Conservation (phyloP, 2,329 filamentous ascomycete species). For the Bimuria novae-zelandiae region DNA sequence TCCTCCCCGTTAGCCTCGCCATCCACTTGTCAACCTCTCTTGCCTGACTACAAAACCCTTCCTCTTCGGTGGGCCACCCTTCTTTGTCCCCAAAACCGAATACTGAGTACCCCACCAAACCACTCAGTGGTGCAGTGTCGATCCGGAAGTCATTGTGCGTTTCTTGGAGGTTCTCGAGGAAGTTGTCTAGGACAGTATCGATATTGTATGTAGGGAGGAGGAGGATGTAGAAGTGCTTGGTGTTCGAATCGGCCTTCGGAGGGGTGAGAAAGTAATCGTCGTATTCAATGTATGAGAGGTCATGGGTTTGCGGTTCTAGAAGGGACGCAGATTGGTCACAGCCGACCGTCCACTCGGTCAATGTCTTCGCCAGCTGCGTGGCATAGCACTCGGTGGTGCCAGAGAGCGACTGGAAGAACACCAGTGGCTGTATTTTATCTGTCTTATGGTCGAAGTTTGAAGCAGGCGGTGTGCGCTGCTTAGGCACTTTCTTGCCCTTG, state of each 20-base stretch:
- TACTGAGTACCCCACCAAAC: conserved; percentile 82
- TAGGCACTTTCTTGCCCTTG: conserved; percentile 39
- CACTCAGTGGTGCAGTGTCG: conserved; percentile 80
- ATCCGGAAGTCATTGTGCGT: conserved; percentile 97
- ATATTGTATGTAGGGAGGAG: conserved; percentile 93
- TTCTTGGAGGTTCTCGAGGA: conserved; percentile 84
- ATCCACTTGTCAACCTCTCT: conserved; percentile 93
- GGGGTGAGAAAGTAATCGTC: conserved; percentile 88
- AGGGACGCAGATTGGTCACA: conserved; percentile 46
- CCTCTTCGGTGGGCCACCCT: conserved; percentile 87
- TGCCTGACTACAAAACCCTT: conserved; percentile 92
- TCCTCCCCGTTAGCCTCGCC: conserved; percentile 87
- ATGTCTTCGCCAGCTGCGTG: conserved; percentile 61
- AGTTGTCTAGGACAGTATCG: conserved; percentile 85
- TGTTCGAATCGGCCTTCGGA: conserved; percentile 62
- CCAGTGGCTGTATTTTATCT: conserved; percentile 68
- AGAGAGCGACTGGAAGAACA: conserved; percentile 91
- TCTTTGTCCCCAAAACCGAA: conserved; percentile 93
- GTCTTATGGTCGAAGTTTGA: conserved; percentile 32
- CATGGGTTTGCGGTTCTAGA: conserved; percentile 67
- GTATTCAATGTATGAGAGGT: conserved; percentile 85
- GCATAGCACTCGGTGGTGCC: conserved; percentile 79
- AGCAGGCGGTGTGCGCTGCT: conserved; percentile 22
- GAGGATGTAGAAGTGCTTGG: conserved; percentile 79
- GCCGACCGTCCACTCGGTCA: conserved; percentile 53